These are phyloP conservation scores for Mikania micrantha DNA, from an alignment of 129 eudicot species.

Conservation along the genomic window DNA sequence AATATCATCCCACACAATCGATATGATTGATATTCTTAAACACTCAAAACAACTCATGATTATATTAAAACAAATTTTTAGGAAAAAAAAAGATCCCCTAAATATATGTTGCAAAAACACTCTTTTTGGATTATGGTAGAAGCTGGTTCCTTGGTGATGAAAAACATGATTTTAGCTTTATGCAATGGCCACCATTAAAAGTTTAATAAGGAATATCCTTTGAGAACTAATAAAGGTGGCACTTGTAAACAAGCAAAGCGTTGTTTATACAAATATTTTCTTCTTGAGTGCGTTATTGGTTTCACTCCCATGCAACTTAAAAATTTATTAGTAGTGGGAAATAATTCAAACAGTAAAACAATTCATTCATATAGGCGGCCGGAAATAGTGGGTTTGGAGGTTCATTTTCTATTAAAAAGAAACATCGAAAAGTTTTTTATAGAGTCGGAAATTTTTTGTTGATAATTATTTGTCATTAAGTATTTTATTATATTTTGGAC, in stretches of 20 bases:
- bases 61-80: neutral
- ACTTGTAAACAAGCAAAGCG: slow-evolving; percentile 14
- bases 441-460: too few species aligned
- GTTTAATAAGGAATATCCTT: slow-evolving; percentile 31
- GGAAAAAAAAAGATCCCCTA: neutral
- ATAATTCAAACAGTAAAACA: slow-evolving; percentile 15
- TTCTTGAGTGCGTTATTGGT: slow-evolving; percentile 24
- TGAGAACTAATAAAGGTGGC: slow-evolving; percentile 22
- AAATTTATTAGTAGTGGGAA: slow-evolving; percentile 25
- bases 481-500: too few species aligned
- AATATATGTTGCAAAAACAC: neutral
- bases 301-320: neutral
- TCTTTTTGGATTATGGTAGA: neutral
- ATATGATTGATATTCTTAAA: neutral
- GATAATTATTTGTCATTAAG: too few species aligned
- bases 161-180: slow-evolving; percentile 14
- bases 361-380: slow-evolving; percentile 2
- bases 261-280: slow-evolving; percentile 4
- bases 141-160: slow-evolving; percentile 3
- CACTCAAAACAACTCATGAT: neutral
- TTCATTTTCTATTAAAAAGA: neutral
- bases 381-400: neutral
- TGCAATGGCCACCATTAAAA: slow-evolving; percentile 36
- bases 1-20: neutral
- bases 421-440: too few species aligned